Percentiles rank a stretch among this genome's conserved stretches.
phyloP scores from a whole-genome alignment of 2,329 filamentous ascomycete species.

The Ceratocystis cacaofunesta region DNA sequence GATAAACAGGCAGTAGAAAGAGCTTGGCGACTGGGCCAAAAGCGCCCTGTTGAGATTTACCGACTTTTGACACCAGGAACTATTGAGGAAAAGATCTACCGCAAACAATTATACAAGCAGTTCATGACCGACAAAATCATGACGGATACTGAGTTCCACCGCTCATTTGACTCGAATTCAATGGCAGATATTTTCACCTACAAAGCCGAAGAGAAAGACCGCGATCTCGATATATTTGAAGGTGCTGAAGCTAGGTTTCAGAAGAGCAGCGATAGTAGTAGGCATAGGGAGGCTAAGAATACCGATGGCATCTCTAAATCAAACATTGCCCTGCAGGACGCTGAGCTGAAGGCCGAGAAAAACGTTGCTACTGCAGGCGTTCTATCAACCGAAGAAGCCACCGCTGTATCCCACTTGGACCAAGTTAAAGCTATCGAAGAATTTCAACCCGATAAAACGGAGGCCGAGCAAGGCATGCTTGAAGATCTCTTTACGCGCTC shows the following conservation, averaged over 20 bases:
- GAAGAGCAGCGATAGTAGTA: background rate
- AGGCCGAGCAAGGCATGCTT: conserved; percentile 61
- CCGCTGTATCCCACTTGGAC: conserved; percentile 10
- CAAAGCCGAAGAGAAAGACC: conserved; percentile 55
- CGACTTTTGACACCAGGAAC: conserved; percentile 96
- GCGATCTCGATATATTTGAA: conserved; percentile 65
- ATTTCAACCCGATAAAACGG: conserved; percentile 35
- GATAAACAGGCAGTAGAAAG: conserved; percentile 90
- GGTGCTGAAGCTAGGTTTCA: conserved; percentile 54
- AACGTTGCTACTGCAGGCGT: background rate
- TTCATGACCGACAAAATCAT: conserved; percentile 94
- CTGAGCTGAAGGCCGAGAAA: background rate
- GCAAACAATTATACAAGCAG: conserved; percentile 96
- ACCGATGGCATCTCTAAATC: background rate
- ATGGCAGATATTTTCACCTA: conserved; percentile 78
- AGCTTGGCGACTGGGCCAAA: conserved; percentile 91
- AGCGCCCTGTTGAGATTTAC: conserved; percentile 88
- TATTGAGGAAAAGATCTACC: conserved; percentile 98
- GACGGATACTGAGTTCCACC: conserved; percentile 82
- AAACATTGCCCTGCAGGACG: background rate
- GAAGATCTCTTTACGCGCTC: conserved; percentile 77
- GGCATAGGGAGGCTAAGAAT: background rate
- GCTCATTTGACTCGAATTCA: conserved; percentile 79
- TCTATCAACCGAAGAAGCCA: conserved; percentile 12
- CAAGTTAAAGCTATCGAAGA: conserved; percentile 48